phyloP scores from a whole-genome alignment of 73 alveolate species.

The Paramecium tetraurelia region DNA sequence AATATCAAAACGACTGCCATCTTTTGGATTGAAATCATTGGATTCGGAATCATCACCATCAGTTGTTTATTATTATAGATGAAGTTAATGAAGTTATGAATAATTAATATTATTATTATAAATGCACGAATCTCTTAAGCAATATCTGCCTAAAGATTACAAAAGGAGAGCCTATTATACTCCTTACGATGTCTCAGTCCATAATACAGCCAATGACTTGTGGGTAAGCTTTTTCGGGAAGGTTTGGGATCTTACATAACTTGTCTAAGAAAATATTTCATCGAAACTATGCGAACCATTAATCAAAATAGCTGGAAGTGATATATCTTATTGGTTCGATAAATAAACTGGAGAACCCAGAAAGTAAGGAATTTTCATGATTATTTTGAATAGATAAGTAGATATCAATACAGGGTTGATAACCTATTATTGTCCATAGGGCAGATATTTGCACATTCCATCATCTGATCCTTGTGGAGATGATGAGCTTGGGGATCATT shows the following conservation, averaged over 20 bases:
- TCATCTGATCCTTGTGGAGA: slow-evolving; percentile 85
- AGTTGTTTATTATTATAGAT: neutral
- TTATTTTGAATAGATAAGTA: slow-evolving; percentile 65
- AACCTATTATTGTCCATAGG: slow-evolving; percentile 94
- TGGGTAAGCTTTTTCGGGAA: slow-evolving; percentile 94
- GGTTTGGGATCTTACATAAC: slow-evolving; percentile 89
- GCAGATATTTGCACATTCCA: slow-evolving; percentile 96
- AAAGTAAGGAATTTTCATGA: slow-evolving; percentile 14
- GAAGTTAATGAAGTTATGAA: neutral
- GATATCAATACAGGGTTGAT: slow-evolving; percentile 91
- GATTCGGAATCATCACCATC: neutral
- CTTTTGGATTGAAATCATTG: neutral
- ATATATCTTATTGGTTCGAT: slow-evolving; percentile 97
- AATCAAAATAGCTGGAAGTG: slow-evolving; percentile 95
- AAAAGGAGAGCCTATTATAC: slow-evolving; percentile 86
- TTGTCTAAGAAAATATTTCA: slow-evolving; percentile 75
- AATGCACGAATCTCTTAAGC: slow-evolving; percentile 1
- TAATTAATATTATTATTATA: neutral
- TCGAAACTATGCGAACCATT: slow-evolving; percentile 83
- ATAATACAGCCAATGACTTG: slow-evolving; percentile 94
- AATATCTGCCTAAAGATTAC: slow-evolving; percentile 73
- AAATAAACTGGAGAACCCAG: slow-evolving; percentile 92
- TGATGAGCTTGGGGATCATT: neutral
- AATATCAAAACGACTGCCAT: neutral
- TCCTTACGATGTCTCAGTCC: slow-evolving; percentile 93